phyloP scores from a whole-genome alignment of 768 basidiomycete species.

The Obba rivulosa region DNA sequence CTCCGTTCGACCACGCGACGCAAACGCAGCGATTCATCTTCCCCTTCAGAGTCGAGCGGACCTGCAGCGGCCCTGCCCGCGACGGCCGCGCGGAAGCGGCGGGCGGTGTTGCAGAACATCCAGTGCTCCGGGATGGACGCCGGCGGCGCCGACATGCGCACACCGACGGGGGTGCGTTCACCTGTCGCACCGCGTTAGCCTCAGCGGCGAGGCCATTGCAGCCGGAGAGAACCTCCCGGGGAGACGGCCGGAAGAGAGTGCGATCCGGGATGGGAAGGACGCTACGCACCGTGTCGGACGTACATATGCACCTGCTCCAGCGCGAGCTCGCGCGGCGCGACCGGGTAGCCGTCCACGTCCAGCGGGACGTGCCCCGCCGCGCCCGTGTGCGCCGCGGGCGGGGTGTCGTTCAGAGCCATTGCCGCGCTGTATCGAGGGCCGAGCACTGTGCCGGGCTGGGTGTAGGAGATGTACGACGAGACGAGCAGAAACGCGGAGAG shows the following conservation, averaged over 20 bases:
- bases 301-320: slow-evolving; percentile 74
- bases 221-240: not conserved
- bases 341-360: slow-evolving; percentile 57
- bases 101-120: slow-evolving; percentile 56
- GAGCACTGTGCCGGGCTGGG: no score
- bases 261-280: not conserved
- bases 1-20: slow-evolving; percentile 48
- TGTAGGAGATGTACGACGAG: no score
- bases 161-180: slow-evolving; percentile 72
- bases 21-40: slow-evolving; percentile 29
- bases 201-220: slow-evolving; percentile 1
- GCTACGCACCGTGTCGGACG: slow-evolving; percentile 64
- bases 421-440: no score
- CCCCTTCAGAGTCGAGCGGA: not conserved
- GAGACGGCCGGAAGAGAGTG: not conserved
- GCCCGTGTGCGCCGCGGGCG: not conserved
- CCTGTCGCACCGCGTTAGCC: slow-evolving; percentile 43
- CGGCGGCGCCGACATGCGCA: slow-evolving; percentile 55
- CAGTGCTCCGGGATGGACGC: slow-evolving; percentile 66
- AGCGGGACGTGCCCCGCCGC: slow-evolving; percentile 25
- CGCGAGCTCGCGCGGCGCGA: slow-evolving; percentile 46
- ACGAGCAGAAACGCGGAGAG: no score
- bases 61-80: slow-evolving; percentile 16
- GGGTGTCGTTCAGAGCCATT: no score
- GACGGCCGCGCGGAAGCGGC: slow-evolving; percentile 44